Evolutionary conservation across 345 rosid species (phyloP).

Genomic region (Odontarrhena argentea): DNA sequence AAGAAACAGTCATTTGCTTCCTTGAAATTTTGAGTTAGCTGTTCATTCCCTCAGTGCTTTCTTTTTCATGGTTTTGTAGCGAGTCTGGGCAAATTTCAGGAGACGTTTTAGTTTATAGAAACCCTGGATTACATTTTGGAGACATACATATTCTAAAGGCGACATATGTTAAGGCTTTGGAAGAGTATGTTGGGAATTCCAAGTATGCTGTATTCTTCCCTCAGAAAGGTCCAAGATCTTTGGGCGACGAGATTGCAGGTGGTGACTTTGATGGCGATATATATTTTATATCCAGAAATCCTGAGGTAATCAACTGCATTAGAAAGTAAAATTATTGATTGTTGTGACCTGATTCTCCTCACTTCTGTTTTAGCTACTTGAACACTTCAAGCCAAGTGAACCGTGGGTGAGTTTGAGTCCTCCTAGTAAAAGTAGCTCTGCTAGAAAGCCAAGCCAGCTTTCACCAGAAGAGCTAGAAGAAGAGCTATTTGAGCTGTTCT

Average conservation of each 20-base stretch:
- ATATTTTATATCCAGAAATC: conserved; percentile 75
- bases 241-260: conserved; percentile 80
- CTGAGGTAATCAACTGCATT: conserved; percentile 49
- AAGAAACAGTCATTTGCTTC: neutral
- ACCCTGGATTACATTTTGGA: conserved; percentile 88
- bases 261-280: conserved; percentile 83
- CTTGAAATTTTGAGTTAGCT: conserved; percentile 12
- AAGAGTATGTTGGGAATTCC: conserved; percentile 64
- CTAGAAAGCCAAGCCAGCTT: conserved; percentile 45
- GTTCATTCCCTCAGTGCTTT: neutral
- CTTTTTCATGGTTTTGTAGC: conserved; percentile 39
- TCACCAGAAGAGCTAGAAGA: conserved; percentile 55
- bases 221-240: conserved; percentile 60
- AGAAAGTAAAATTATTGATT: conserved; percentile 10
- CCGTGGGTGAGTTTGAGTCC: conserved; percentile 57
- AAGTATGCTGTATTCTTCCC: conserved; percentile 81
- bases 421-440: conserved; percentile 16
- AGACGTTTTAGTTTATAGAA: conserved; percentile 69
- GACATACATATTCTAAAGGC: conserved; percentile 76
- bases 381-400: conserved; percentile 52
- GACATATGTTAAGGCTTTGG: conserved; percentile 55
- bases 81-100: conserved; percentile 76
- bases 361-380: conserved; percentile 57
- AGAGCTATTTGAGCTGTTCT: conserved; percentile 59
- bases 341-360: conserved; percentile 17